Conservation (phyloP, 495 filamentous ascomycete species). For the Pyrenopolyporus hunteri region DNA sequence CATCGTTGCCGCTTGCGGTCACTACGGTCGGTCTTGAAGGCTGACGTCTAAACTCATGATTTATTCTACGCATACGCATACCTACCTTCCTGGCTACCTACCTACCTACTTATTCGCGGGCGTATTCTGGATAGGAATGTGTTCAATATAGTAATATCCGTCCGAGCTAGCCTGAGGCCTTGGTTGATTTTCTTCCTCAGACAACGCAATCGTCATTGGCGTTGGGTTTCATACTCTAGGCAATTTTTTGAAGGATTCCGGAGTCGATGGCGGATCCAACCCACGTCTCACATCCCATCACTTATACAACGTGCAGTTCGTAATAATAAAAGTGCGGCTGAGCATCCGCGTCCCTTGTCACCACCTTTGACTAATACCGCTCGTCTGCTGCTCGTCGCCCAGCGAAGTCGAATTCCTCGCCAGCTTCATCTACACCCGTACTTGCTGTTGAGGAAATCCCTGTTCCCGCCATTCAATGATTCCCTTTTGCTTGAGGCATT, state of each 20-base stretch:
- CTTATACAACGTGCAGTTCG: slow-evolving; percentile 9
- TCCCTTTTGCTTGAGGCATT: background rate
- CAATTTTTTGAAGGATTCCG: slow-evolving; percentile 30
- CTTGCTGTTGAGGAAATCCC: background rate
- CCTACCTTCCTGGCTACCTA: background rate
- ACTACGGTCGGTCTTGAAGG: slow-evolving; percentile 6
- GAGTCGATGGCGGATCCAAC: slow-evolving; percentile 11
- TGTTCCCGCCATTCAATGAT: slow-evolving; percentile 13
- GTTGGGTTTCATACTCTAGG: background rate
- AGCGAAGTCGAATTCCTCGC: background rate
- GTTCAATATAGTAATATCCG: too few species aligned
- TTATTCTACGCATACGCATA: slow-evolving; percentile 4
- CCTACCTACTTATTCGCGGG: background rate
- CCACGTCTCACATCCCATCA: slow-evolving; percentile 29
- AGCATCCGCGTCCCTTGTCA: slow-evolving; percentile 17
- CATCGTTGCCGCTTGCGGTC: slow-evolving; percentile 12
- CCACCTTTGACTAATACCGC: slow-evolving; percentile 4
- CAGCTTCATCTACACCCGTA: background rate
- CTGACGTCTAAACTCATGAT: slow-evolving; percentile 8
- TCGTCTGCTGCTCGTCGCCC: background rate
- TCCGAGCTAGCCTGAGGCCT: too few species aligned
- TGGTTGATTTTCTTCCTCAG: background rate
- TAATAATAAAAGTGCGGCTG: slow-evolving; percentile 26
- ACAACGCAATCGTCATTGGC: background rate
- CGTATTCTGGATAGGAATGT: too few species aligned